Percentiles rank a stretch among this genome's conserved stretches.
These are phyloP conservation scores for Suillus variegatus DNA, from an alignment of 768 basidiomycete species.

Conservation along the genomic window DNA sequence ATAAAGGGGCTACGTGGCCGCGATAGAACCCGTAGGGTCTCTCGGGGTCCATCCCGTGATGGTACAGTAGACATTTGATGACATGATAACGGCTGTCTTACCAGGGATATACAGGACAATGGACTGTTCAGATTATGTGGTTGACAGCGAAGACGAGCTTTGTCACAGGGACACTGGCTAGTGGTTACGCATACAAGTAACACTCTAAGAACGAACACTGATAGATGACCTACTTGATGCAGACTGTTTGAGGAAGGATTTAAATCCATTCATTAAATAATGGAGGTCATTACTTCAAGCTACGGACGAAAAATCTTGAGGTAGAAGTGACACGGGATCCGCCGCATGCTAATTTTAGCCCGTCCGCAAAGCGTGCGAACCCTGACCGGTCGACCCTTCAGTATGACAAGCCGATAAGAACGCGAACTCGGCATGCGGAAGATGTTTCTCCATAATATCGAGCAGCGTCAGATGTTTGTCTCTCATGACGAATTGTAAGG, in stretches of 20 bases:
- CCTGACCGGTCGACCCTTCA: too few species aligned
- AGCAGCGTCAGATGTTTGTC: too few species aligned
- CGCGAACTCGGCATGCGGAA: too few species aligned
- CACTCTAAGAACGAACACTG: neutral
- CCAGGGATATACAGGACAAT: neutral
- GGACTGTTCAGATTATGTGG: neutral
- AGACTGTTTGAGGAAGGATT: neutral
- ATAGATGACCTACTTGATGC: neutral
- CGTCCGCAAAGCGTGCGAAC: too few species aligned
- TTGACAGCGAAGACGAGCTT: neutral
- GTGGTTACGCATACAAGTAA: neutral
- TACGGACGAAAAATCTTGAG: too few species aligned
- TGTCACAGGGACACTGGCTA: neutral
- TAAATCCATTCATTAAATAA: neutral
- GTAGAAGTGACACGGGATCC: too few species aligned
- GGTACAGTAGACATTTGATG: neutral
- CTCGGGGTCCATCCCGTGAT: neutral
- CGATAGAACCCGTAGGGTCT: neutral
- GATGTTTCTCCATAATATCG: too few species aligned
- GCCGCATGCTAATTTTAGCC: too few species aligned
- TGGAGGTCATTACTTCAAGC: too few species aligned
- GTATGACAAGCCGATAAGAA: too few species aligned
- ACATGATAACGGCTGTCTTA: neutral
- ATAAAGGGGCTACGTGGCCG: neutral
- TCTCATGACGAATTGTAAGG: too few species aligned